Conservation (phyloP, 495 filamentous ascomycete species). For the Aspergillus cristatus region DNA sequence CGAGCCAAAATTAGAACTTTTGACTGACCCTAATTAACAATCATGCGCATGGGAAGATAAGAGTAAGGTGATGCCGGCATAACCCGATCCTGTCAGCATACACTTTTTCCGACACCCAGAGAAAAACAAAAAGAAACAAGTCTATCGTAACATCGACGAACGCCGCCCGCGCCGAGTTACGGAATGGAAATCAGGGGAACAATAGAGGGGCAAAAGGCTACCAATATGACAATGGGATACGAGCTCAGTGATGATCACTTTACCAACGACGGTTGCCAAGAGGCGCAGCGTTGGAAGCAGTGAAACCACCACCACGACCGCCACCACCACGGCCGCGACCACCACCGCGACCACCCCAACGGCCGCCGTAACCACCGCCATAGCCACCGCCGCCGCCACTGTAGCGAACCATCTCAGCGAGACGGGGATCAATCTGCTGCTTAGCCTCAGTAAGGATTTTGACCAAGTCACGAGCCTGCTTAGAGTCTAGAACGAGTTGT, state of each 20-base stretch:
- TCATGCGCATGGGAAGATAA: no score
- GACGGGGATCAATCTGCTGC: constrained; percentile 93
- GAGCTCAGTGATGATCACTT: constrained; percentile 21
- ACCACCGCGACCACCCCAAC: constrained; percentile 48
- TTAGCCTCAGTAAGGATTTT: constrained; percentile 90
- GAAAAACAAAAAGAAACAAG: constrained; percentile 17
- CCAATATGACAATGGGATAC: constrained; percentile 22
- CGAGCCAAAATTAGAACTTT: constrained; percentile 9
- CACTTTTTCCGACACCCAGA: no score
- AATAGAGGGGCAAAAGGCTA: constrained; percentile 24
- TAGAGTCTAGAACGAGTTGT: constrained; percentile 56
- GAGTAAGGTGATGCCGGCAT: no score
- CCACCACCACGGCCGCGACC: constrained; percentile 58
- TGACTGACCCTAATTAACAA: constrained; percentile 12
- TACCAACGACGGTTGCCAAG: constrained; percentile 59
- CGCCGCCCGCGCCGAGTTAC: constrained; percentile 38
- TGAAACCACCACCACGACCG: constrained; percentile 42
- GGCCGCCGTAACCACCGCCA: constrained; percentile 51
- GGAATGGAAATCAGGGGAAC: constrained; percentile 20
- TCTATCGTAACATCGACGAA: constrained; percentile 38
- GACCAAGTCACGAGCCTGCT: constrained; percentile 94
- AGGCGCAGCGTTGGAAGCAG: constrained; percentile 55
- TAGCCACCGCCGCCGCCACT: constrained; percentile 75
- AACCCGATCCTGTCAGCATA: no score
- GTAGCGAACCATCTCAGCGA: constrained; percentile 92